Evolutionary conservation across 345 rosid genomes (phyloP).

Genomic region (Sisymbrium irio): DNA sequence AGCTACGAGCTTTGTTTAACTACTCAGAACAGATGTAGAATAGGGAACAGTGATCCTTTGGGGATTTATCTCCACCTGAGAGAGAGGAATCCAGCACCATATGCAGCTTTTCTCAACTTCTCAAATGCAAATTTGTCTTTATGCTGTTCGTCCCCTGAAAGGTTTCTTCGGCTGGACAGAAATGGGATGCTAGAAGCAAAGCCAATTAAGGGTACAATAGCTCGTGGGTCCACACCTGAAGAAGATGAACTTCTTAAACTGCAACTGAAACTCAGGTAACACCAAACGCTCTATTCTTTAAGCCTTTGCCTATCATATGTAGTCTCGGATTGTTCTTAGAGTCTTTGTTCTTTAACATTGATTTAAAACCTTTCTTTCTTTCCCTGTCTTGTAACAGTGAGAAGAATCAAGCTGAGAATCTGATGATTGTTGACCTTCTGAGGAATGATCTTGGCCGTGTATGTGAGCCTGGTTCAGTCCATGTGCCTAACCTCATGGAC

Average conservation of each 20-base stretch:
- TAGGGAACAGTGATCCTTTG: slow-evolving; percentile 57
- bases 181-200: slow-evolving; percentile 73
- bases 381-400: slow-evolving; percentile 49
- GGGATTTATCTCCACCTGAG: slow-evolving; percentile 82
- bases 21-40: slow-evolving; percentile 55
- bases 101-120: slow-evolving; percentile 92
- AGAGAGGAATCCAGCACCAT: slow-evolving; percentile 90
- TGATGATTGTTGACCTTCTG: slow-evolving; percentile 95
- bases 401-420: slow-evolving; percentile 97
- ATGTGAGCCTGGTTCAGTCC: slow-evolving; percentile 85
- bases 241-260: slow-evolving; percentile 68
- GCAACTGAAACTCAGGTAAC: slow-evolving; percentile 72
- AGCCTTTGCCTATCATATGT: neutral
- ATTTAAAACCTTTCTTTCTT: neutral
- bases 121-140: slow-evolving; percentile 58
- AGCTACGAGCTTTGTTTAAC: slow-evolving; percentile 97
- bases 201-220: slow-evolving; percentile 89
- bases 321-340: neutral
- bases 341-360: neutral
- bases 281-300: neutral
- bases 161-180: slow-evolving; percentile 76
- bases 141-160: slow-evolving; percentile 94
- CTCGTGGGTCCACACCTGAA: slow-evolving; percentile 71
- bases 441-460: slow-evolving; percentile 95
- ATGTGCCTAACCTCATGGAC: slow-evolving; percentile 92